Percentiles rank a stretch among this genome's conserved stretches.
Conservation (phyloP, 2,329 filamentous ascomycete genomes). For the Decorospora gaudefroyi region DNA sequence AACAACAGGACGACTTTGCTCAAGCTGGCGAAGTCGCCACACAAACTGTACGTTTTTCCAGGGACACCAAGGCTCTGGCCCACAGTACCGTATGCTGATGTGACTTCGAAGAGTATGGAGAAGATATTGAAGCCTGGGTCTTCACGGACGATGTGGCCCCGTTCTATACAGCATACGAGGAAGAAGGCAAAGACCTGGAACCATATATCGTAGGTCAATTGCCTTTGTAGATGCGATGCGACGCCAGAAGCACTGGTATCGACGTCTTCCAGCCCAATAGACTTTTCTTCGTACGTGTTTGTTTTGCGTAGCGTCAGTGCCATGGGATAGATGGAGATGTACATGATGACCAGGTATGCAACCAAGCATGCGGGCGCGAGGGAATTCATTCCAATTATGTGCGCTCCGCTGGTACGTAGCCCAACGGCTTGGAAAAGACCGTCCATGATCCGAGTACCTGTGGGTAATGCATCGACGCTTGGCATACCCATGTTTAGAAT, state of each 20-base stretch:
- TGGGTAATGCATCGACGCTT: conserved; percentile 57
- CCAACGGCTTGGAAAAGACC: conserved; percentile 67
- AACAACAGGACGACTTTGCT: conserved; percentile 64
- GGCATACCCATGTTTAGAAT: conserved; percentile 67
- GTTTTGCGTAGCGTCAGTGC: conserved; percentile 68
- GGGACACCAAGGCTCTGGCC: conserved; percentile 63
- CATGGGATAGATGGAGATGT: conserved; percentile 66
- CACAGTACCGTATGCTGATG: conserved; percentile 65
- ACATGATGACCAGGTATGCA: conserved; percentile 68
- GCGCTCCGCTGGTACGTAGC: conserved; percentile 68
- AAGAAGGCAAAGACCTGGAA: conserved; percentile 65
- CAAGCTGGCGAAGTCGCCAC: conserved; percentile 58
- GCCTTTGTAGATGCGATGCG: conserved; percentile 61
- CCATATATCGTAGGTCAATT: conserved; percentile 70
- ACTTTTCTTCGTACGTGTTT: conserved; percentile 73
- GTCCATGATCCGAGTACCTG: conserved; percentile 62
- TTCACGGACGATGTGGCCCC: conserved; percentile 55
- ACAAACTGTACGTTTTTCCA: conserved; percentile 59
- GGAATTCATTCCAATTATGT: conserved; percentile 64
- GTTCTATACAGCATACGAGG: conserved; percentile 65
- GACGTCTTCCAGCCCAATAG: conserved; percentile 61
- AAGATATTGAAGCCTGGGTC: conserved; percentile 39
- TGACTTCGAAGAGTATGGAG: conserved; percentile 58
- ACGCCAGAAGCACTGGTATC: conserved; percentile 23
- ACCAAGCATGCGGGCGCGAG: conserved; percentile 63